Conservation (phyloP, 2,329 filamentous ascomycete genomes). For the Ilyonectria sp. region DNA sequence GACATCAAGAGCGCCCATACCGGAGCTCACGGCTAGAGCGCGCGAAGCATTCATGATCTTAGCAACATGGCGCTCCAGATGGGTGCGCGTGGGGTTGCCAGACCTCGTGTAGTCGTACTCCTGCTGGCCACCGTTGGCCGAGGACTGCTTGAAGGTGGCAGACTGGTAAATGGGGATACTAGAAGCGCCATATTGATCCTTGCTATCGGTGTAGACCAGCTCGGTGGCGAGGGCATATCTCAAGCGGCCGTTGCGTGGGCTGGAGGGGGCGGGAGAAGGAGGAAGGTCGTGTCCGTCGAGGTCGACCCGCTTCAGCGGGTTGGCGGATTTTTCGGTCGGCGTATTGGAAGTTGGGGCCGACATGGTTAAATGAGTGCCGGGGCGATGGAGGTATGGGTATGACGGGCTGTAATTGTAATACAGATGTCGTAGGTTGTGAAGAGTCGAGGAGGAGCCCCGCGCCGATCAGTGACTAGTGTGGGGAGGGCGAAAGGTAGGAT, state of each 20-base stretch:
- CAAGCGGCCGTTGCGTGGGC: slow-evolving; percentile 82
- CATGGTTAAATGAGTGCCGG: slow-evolving; percentile 32
- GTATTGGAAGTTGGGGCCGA: slow-evolving; percentile 44
- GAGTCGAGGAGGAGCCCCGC: slow-evolving; percentile 18
- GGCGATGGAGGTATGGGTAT: neutral
- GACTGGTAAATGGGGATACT: slow-evolving; percentile 99
- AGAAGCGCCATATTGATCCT: slow-evolving; percentile 96
- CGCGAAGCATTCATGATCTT: slow-evolving; percentile 99
- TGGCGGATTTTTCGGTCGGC: slow-evolving; percentile 52
- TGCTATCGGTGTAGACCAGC: slow-evolving; percentile 94
- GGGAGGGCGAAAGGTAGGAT: neutral
- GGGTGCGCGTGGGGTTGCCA: slow-evolving; percentile 95
- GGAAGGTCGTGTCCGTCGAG: slow-evolving; percentile 88
- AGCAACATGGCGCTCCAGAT: slow-evolving; percentile 95
- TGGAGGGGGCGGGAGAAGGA: slow-evolving; percentile 93
- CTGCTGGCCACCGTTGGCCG: slow-evolving; percentile 80
- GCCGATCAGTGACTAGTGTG: neutral
- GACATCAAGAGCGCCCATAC: slow-evolving; percentile 97
- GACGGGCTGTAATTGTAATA: neutral
- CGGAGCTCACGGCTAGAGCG: slow-evolving; percentile 92
- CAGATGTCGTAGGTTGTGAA: neutral
- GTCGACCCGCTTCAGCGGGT: slow-evolving; percentile 74
- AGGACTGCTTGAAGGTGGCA: slow-evolving; percentile 96
- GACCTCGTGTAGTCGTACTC: slow-evolving; percentile 99
- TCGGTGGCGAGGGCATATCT: slow-evolving; percentile 97